Base-by-base conservation (phyloP, 2,329 filamentous ascomycete genomes). In the Delphinella strobiligena region DNA sequence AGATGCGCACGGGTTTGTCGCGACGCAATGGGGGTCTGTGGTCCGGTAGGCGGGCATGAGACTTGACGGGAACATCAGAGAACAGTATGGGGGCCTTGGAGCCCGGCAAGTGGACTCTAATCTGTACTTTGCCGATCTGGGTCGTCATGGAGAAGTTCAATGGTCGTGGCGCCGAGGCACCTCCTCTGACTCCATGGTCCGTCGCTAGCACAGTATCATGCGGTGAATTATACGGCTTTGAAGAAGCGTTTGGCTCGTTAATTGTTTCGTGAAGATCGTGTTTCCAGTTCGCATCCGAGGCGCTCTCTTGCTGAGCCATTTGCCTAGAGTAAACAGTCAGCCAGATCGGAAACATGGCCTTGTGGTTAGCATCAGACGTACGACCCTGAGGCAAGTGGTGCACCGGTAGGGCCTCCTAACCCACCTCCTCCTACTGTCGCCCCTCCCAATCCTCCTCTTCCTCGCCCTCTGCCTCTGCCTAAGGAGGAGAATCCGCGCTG, bases 1-100 rank as follows among this genome's bases (percentile, higher is more conserved):
- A 95, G 49, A 98, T 85, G 37, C 91, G 81, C 31, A 96, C 91
- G 5, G 91, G 91, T 59, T 96, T 98, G 65, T 98, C 91, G 51
- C 91, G 80, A 46, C 91, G 82, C 36, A 98, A 73, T 37, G 91
- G 91, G 15, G 91, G 91, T 16, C 91, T 80, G 61, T 96, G 91
- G 56, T 96, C 86, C 15, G 91, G 91, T 36, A 98, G 74, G 51
- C 89, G 87, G 31, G 87, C 95, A 61, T 98, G 89, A 54, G 91
- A 83, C 59, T 85, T 91, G 48, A 93, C 78, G 34, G 83, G 76
- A 47, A 93, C 76, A 45, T 80, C 79, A 19, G 83, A 69, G 56
- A 89, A 86, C 31, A 75, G 63, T 34, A 81, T 73, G 4, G 86
- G 74, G 19, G 72, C 71, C 50, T 78, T 74, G 75, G 93, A 82